Evolutionary conservation across 2,329 filamentous ascomycete species (phyloP).

Genomic region (Cyphellophora attinorum): DNA sequence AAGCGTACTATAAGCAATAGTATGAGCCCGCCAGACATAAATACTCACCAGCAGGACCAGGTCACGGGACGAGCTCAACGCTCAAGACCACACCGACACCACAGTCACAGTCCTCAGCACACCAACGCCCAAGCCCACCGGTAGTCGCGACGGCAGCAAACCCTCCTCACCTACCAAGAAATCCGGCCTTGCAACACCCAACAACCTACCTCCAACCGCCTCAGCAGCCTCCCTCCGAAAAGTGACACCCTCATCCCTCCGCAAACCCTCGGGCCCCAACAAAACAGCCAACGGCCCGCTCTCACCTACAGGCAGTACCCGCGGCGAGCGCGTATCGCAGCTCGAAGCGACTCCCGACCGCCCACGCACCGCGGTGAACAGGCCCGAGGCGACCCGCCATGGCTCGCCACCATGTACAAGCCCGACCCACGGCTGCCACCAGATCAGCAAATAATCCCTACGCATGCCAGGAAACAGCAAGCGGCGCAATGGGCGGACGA

Average conservation of each 20-base stretch:
- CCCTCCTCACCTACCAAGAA: conserved; percentile 20
- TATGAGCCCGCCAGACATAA: conserved; percentile 48
- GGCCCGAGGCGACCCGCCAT: conserved; percentile 88
- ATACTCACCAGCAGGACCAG: too few relatives aligned
- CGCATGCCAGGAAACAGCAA: conserved; percentile 79
- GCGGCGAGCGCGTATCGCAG: too few relatives aligned
- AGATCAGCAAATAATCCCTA: conserved; percentile 90
- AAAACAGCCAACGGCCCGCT: conserved; percentile 26
- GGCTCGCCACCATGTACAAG: conserved; percentile 90
- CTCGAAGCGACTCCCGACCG: too few relatives aligned
- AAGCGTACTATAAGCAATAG: conserved; percentile 47
- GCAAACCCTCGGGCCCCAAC: conserved; percentile 28
- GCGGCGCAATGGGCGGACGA: conserved; percentile 95
- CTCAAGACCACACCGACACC: too few relatives aligned
- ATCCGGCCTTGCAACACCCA: conserved; percentile 22
- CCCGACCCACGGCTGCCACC: conserved; percentile 88
- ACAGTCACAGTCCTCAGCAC: background rate
- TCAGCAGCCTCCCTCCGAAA: conserved; percentile 25
- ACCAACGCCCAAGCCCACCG: background rate
- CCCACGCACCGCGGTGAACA: conserved; percentile 48
- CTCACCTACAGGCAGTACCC: conserved; percentile 27
- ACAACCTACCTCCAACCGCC: conserved; percentile 18
- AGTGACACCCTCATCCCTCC: conserved; percentile 25
- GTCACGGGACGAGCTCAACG: too few relatives aligned
- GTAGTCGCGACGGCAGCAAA: conserved; percentile 7